phyloP scores from a whole-genome alignment of 805 yeast species.

The Candida quercuum region DNA sequence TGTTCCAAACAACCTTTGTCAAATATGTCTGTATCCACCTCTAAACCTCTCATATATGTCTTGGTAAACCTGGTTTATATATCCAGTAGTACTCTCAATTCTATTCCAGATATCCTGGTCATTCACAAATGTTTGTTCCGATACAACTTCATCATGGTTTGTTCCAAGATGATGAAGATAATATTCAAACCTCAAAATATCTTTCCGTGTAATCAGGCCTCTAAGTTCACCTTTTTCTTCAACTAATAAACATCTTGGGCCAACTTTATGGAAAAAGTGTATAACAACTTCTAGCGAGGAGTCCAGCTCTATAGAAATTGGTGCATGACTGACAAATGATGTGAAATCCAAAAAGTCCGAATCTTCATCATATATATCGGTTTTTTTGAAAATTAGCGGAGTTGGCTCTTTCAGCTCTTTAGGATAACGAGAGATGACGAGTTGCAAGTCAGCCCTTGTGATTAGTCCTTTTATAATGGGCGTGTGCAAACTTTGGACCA shows the following conservation, averaged over 20 bases:
- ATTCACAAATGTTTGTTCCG: slow-evolving; percentile 11
- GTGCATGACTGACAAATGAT: slow-evolving; percentile 45
- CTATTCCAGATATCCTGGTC: slow-evolving; percentile 11
- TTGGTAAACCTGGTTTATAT: not conserved
- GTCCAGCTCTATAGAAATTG: slow-evolving; percentile 49
- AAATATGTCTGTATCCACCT: not conserved
- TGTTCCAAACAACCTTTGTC: too few species aligned
- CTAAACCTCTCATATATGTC: not conserved
- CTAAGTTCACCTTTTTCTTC: slow-evolving; percentile 53
- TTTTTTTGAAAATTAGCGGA: slow-evolving; percentile 23
- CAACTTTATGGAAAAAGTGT: slow-evolving; percentile 69
- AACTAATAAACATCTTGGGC: slow-evolving; percentile 71
- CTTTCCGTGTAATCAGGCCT: slow-evolving; percentile 86
- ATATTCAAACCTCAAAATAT: slow-evolving; percentile 60
- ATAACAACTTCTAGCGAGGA: slow-evolving; percentile 56
- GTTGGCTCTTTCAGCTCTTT: slow-evolving; percentile 26
- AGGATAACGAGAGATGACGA: slow-evolving; percentile 22
- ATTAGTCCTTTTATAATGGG: slow-evolving; percentile 43
- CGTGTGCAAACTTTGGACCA: slow-evolving; percentile 34
- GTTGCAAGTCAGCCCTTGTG: slow-evolving; percentile 35
- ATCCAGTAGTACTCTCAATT: slow-evolving; percentile 4
- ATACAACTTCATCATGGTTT: slow-evolving; percentile 3
- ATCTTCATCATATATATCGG: slow-evolving; percentile 1
- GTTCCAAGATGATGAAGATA: slow-evolving; percentile 14
- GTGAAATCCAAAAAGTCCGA: slow-evolving; percentile 21